phyloP scores from a whole-genome alignment of 2,329 filamentous ascomycete genomes.

The Harringtonia aguacate region DNA sequence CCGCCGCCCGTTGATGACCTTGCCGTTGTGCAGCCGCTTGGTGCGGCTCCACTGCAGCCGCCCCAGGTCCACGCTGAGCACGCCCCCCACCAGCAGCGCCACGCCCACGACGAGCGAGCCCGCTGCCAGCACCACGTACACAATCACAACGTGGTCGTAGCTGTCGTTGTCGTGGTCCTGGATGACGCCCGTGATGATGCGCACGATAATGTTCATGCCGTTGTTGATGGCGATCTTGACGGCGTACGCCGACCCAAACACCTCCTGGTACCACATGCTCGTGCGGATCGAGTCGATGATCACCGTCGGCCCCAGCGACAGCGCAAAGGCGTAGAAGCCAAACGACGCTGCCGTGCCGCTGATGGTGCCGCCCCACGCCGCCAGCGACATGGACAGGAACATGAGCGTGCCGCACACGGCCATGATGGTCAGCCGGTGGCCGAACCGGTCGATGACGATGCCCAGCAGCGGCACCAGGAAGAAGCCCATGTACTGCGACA shows the following conservation, averaged over 20 bases:
- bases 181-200: conserved; percentile 45
- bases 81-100: conserved; percentile 19
- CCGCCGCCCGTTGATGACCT: conserved; percentile 22
- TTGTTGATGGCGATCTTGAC: conserved; percentile 54
- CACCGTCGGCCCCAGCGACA: conserved; percentile 42
- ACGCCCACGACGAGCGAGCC: conserved; percentile 31
- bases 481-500: conserved; percentile 44
- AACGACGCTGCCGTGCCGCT: conserved; percentile 47
- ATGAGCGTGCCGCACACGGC: conserved; percentile 36
- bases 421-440: conserved; percentile 24
- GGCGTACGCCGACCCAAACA: conserved; percentile 50
- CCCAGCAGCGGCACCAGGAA: conserved; percentile 47
- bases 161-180: conserved; percentile 47
- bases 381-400: conserved; percentile 40
- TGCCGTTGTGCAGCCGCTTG: conserved; percentile 33
- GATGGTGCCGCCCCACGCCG: conserved; percentile 37
- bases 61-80: conserved; percentile 29
- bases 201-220: conserved; percentile 49
- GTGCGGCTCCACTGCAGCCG: conserved; percentile 48
- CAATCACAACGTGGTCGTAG: conserved; percentile 42
- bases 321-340: conserved; percentile 46
- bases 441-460: conserved; percentile 22
- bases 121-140: conserved; percentile 44
- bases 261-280: conserved; percentile 29
- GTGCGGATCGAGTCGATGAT: conserved; percentile 53